Conservation (phyloP, 208 protist genomes). For the Trypanosoma congolense region DNA sequence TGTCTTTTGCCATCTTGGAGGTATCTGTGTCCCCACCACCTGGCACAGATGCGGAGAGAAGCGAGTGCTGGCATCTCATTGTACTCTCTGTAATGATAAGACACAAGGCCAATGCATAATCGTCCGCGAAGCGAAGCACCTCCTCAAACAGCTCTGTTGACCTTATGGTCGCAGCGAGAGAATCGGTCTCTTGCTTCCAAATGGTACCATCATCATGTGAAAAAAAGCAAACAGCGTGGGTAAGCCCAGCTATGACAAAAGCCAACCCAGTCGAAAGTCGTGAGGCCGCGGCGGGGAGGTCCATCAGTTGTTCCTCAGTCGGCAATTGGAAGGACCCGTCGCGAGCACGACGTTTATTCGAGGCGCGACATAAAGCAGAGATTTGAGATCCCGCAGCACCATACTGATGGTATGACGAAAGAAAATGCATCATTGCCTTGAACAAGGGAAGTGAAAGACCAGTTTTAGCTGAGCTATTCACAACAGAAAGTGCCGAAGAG, state of each 20-base stretch:
- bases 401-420: slow-evolving; percentile 24
- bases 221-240: slow-evolving; percentile 26
- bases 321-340: not conserved
- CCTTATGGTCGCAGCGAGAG: not conserved
- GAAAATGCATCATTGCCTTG: slow-evolving; percentile 23
- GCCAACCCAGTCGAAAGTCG: slow-evolving; percentile 14
- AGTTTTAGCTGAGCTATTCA: not conserved
- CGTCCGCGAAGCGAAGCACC: slow-evolving; percentile 8
- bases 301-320: not conserved
- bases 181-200: slow-evolving; percentile 19
- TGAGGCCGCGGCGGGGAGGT: slow-evolving; percentile 7
- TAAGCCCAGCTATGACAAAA: slow-evolving; percentile 17
- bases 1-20: not conserved
- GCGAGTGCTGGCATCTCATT: slow-evolving; percentile 11
- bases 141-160: not conserved
- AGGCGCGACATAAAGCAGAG: not conserved
- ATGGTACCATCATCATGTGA: slow-evolving; percentile 16
- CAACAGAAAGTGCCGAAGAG: not conserved
- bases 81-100: slow-evolving; percentile 15
- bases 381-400: slow-evolving; percentile 11
- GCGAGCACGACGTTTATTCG: slow-evolving; percentile 1
- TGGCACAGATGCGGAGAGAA: not conserved
- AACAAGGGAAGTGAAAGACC: slow-evolving; percentile 15
- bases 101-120: slow-evolving; percentile 12
- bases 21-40: not conserved